phyloP scores from a whole-genome alignment of 108 stramenopile species.

The Epithemia pelagica region DNA sequence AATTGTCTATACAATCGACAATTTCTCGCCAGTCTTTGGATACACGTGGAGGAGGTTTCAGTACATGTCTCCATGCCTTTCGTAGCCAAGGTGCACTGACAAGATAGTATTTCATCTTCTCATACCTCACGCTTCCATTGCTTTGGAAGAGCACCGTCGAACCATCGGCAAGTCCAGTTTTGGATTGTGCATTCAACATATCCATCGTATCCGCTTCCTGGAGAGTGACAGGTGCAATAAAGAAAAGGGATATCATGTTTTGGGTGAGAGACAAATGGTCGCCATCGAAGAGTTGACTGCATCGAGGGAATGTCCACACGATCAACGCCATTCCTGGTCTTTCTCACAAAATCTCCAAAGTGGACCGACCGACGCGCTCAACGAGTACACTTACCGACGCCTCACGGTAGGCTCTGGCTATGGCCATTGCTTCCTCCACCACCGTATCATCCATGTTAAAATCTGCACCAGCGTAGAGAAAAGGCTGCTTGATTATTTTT shows the following conservation, averaged over 20 bases:
- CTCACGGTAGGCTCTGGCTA: conserved; percentile 27
- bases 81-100: conserved; percentile 38
- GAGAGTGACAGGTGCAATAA: background rate
- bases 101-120: conserved; percentile 29
- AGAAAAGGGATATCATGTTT: too few relatives aligned
- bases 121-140: background rate
- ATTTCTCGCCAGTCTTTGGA: conserved; percentile 17
- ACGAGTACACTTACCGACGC: conserved; percentile 24
- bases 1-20: conserved; percentile 22
- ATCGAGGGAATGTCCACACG: too few relatives aligned
- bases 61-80: conserved; percentile 17
- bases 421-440: conserved; percentile 19
- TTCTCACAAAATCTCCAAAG: too few relatives aligned
- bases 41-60: conserved; percentile 14
- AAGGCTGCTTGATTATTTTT: too few relatives aligned
- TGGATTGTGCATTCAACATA: conserved; percentile 36
- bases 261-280: too few relatives aligned
- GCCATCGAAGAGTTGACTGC: too few relatives aligned
- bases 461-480: too few relatives aligned
- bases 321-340: too few relatives aligned
- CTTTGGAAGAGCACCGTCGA: background rate
- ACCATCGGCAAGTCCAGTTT: background rate
- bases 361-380: background rate
- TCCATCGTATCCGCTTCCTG: conserved; percentile 42
- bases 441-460: background rate